phyloP scores from a whole-genome alignment of 768 basidiomycete genomes.

The Saitozyma sp. region DNA sequence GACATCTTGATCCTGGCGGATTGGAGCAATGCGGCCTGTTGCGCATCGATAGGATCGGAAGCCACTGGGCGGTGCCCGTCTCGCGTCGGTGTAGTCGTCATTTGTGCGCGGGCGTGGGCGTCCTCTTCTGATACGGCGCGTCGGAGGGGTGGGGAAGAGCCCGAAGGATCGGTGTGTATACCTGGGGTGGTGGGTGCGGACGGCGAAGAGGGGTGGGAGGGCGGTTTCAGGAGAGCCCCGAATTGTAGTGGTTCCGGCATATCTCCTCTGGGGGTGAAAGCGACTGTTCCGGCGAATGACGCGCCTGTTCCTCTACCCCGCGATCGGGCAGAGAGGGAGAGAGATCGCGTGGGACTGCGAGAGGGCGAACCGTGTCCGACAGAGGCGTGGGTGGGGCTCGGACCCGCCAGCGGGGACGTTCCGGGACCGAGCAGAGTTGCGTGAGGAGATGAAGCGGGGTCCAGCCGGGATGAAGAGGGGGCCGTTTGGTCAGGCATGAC shows the following conservation, averaged over 20 bases:
- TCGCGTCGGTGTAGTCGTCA: background rate
- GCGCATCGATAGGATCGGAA: slow-evolving; percentile 1
- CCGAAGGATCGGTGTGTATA: background rate
- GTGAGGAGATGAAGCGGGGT: background rate
- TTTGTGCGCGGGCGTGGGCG: slow-evolving; percentile 1
- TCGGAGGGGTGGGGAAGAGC: slow-evolving; percentile 2
- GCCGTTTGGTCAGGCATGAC: background rate
- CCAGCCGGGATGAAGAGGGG: background rate
- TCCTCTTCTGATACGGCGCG: slow-evolving; percentile 7
- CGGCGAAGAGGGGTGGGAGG: too few species aligned
- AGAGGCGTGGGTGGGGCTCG: too few species aligned
- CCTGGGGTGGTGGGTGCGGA: too few species aligned
- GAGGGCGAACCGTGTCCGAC: too few species aligned
- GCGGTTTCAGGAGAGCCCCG: too few species aligned
- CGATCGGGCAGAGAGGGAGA: too few species aligned
- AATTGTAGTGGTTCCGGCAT: too few species aligned
- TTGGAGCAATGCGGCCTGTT: slow-evolving; percentile 19
- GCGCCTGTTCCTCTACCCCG: background rate
- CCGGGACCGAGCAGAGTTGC: background rate
- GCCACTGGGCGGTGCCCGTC: background rate
- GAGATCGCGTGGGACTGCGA: too few species aligned
- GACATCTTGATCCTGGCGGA: slow-evolving; percentile 32
- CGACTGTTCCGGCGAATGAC: background rate
- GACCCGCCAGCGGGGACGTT: too few species aligned
- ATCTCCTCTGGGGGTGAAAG: too few species aligned